Base-by-base conservation (phyloP, 2,329 filamentous ascomycete genomes). In the Mariannaea sp. region DNA sequence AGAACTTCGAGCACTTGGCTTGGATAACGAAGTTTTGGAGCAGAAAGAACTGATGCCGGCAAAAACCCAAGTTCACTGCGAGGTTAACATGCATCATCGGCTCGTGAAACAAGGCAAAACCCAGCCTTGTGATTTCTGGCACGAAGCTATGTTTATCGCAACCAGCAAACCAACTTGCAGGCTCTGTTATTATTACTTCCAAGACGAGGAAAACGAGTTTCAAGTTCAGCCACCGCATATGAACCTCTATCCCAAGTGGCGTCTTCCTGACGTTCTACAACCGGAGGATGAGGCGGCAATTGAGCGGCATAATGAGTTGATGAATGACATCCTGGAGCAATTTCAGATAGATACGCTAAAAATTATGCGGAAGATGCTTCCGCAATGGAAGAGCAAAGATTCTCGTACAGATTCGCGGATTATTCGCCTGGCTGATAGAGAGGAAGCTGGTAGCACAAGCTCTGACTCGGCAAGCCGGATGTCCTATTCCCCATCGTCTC, bases 241-340 rank as follows among this genome's bases (percentile, higher is more conserved):
- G 3, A 75, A 73, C 7, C 42, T 74, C 1, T 74, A 74, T 50
- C 26, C 47, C 10, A 67, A 67, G 14, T 75, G 72, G 71, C 55
- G 68, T 0, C 49, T 66, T 2, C 71, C 72, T 0, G 65, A 71
- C 26, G 48, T 68, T 2, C 60, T 47, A 24, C 29, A 22, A 1
- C 24, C 49, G 5, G 50, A 57, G 13, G 55, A 32, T 12, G 29
- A 30, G 29, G 29, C 29, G 7, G 29, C 29, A 12, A 30, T 8
- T 10, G 4, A 12, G 7, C 29, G 29, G 7, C n/a, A n/a, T n/a
- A 12, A 30, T 6, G 29, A 30, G 9, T 10, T 30, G 29, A 30
- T 30, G 5, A 12, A 30, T 4, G 13, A 30, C 13, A 30, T 30
- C 7, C 7, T 30, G 7, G 29, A 30, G 13, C 29, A 12, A 12